Evolutionary conservation across 1,284 basidiomycete species (phyloP).

Genomic region (Microbotryomycetes sp.): DNA sequence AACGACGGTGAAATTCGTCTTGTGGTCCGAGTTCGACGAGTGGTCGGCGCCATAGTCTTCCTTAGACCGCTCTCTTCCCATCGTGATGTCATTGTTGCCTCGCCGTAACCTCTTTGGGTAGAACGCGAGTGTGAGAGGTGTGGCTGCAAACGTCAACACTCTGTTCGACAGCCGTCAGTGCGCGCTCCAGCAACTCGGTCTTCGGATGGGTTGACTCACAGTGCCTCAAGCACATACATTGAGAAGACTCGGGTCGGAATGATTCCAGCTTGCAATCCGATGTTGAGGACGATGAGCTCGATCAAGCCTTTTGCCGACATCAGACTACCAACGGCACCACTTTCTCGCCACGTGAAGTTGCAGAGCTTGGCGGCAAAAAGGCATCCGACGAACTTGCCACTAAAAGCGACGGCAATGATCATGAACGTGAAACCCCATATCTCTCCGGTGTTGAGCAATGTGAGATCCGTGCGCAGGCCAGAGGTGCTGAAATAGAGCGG

Average conservation of each 20-base stretch:
- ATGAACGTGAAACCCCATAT: constrained; percentile 13
- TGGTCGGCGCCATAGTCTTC: neutral
- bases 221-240: constrained; percentile 59
- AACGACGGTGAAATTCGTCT: constrained; percentile 68
- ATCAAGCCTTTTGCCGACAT: constrained; percentile 51
- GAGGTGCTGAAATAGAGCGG: constrained; percentile 48
- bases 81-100: neutral
- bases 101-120: constrained; percentile 39
- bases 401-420: constrained; percentile 44
- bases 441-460: constrained; percentile 14
- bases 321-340: constrained; percentile 66
- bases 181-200: too few species aligned
- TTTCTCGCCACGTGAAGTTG: constrained; percentile 5
- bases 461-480: constrained; percentile 18
- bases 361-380: neutral
- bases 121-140: constrained; percentile 41
- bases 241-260: constrained; percentile 56
- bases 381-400: constrained; percentile 67
- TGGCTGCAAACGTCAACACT: constrained; percentile 42
- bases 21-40: constrained; percentile 22
- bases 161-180: too few species aligned
- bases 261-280: constrained; percentile 71
- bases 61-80: neutral
- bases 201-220: too few species aligned
- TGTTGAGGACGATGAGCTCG: constrained; percentile 84